Base-by-base conservation (phyloP, 2,329 filamentous ascomycete genomes). In the Ambrosiella xylebori region DNA sequence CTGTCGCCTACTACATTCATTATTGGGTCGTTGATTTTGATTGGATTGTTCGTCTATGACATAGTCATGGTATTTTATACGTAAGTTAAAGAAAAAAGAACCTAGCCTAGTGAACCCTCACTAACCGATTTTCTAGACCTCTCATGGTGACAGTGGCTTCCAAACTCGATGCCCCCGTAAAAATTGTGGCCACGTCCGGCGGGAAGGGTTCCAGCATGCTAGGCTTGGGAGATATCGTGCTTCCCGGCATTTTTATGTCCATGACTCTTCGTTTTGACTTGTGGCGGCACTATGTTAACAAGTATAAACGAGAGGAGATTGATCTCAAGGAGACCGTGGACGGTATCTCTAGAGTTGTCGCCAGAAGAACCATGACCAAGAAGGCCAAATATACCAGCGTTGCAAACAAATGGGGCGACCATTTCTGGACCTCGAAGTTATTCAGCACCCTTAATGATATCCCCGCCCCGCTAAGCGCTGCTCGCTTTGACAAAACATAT, bases 41-140 rank as follows among this genome's bases (percentile, higher is more conserved):
- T 75, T 8, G 87, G 85, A 0, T 74, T 97, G 0, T 97, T 97
- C 72, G 81, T 95, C 66, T 98, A 98, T 66, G 91, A 98, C 67
- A 91, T 98, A 54, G 82, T 93, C 68, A 89, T 91, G 76, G 87
- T 93, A 5, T 93, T 93, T 67, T 93, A 85, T 67, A 90, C 86
- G 73, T 82, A 67, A 70, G 79, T 74, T 19, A 12, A 7, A 15
- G 51, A 4, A 6, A 15, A 52, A 4, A 6, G n/a, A 5, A 7
- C n/a, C n/a, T 1, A 51, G 8, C 41, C 9, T 44, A 15, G 13
- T 41, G 12, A 3, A 12, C 38, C 8, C 13, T 40, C 27, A 12
- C 64, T 68, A 62, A 68, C 62, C 11, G 57, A 19, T 11, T 3
- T 5, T 19, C 1, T 59, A 85, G 81, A 0, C 87, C 87, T 0